These are phyloP conservation scores for Carallia pectinifolia DNA, from an alignment of 345 rosid genomes.

Conservation along the genomic window DNA sequence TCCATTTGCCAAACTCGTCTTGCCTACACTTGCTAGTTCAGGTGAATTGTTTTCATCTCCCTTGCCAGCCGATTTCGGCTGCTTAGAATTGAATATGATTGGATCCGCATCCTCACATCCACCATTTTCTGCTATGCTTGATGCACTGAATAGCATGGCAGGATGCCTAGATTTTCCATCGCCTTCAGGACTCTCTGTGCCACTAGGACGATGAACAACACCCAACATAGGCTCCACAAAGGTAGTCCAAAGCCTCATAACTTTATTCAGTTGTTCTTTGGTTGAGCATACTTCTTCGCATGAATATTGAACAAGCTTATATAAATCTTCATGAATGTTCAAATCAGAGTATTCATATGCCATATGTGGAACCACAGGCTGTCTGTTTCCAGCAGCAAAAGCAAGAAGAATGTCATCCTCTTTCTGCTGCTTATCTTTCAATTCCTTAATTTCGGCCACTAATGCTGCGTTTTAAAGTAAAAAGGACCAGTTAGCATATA, in stretches of 20 bases:
- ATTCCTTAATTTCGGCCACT: slow-evolving; percentile 85
- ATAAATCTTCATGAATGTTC: slow-evolving; percentile 77
- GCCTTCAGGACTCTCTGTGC: slow-evolving; percentile 43
- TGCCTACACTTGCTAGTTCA: slow-evolving; percentile 39
- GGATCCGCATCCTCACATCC: slow-evolving; percentile 48
- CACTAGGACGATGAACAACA: slow-evolving; percentile 47
- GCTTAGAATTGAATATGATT: slow-evolving; percentile 41
- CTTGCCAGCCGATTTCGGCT: slow-evolving; percentile 39
- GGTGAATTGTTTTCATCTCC: slow-evolving; percentile 52
- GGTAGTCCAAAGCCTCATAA: slow-evolving; percentile 81
- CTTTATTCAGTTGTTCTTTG: slow-evolving; percentile 86
- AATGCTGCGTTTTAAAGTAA: slow-evolving; percentile 46
- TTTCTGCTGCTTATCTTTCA: slow-evolving; percentile 81
- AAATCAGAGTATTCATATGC: slow-evolving; percentile 61
- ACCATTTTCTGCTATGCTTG: slow-evolving; percentile 50
- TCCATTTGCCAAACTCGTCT: slow-evolving; percentile 41
- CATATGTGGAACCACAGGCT: slow-evolving; percentile 61
- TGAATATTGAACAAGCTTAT: slow-evolving; percentile 82
- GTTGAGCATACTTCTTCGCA: slow-evolving; percentile 93
- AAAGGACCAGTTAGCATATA: slow-evolving; percentile 12
- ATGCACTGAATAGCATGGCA: slow-evolving; percentile 31
- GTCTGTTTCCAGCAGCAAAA: slow-evolving; percentile 75
- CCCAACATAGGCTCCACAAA: slow-evolving; percentile 87
- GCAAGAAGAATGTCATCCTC: slow-evolving; percentile 75
- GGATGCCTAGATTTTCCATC: slow-evolving; percentile 38